phyloP scores from a whole-genome alignment of 2,329 filamentous ascomycete species.

The Aspergillus viridinutans region DNA sequence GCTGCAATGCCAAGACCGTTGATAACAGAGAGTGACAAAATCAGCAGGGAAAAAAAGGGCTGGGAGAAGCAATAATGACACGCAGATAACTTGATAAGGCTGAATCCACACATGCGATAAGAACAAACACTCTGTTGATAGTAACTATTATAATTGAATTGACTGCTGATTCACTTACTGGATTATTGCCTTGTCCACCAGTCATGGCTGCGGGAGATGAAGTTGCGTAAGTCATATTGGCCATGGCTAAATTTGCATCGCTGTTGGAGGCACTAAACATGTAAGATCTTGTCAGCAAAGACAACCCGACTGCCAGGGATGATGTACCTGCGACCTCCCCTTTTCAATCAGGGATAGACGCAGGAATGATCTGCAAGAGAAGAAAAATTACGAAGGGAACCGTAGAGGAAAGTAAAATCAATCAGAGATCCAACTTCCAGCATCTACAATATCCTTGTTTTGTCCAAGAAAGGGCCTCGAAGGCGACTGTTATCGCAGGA shows the following conservation, averaged over 20 bases:
- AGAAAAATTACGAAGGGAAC: neutral
- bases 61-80: constrained; percentile 11
- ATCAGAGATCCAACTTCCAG: neutral
- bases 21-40: constrained; percentile 28
- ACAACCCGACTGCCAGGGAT: constrained; percentile 11
- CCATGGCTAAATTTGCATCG: constrained; percentile 51
- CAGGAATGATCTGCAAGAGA: neutral
- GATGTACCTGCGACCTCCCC: neutral
- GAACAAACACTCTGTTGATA: neutral
- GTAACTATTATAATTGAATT: constrained; percentile 8
- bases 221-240: constrained; percentile 58
- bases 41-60: constrained; percentile 21
- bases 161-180: constrained; percentile 32
- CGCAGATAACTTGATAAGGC: constrained; percentile 9
- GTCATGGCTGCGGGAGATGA: constrained; percentile 63
- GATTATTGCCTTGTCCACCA: constrained; percentile 54
- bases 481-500: neutral
- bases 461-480: neutral
- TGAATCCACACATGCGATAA: constrained; percentile 3
- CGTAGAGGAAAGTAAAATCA: neutral
- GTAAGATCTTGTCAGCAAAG: constrained; percentile 22
- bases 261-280: constrained; percentile 30
- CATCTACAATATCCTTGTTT: neutral
- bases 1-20: constrained; percentile 32
- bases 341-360: constrained; percentile 1